Base-by-base conservation (phyloP, 2,329 filamentous ascomycete genomes). In the Zymoseptoria brevis region DNA sequence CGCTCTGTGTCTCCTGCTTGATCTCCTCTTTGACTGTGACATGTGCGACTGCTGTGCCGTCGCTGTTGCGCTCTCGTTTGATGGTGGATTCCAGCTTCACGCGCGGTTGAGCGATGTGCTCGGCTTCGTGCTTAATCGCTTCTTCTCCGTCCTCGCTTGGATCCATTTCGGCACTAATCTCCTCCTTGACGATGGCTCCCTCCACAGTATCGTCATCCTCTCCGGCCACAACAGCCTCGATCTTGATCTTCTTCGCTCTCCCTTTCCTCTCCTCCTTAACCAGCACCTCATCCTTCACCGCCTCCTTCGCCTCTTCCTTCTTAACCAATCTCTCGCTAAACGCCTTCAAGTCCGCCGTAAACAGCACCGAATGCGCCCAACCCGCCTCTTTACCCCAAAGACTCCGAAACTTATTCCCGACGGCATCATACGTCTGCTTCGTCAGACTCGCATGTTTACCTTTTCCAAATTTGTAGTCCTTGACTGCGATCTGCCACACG, bases 281-380 rank as follows among this genome's bases (percentile, higher is more conserved):
- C 4, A 41, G 4, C 22, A 70, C 68, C 62, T 72, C 73, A 35
- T 67, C 64, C 50, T 73, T 58, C 6, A 76, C 75, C 45, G 75
- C 72, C 30, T 79, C 76, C 52, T 77, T 75, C 21, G 82, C 68
- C 64, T 81, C 77, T 8, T 72, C 71, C 66, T 81, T 81, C 3
- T 70, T 74, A 1, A 77, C 73, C n/a, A 84, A 71, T 64, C 78
- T 81, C 64, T 89, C 87, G 0, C 91, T 87, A 69, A 97, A 97
- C 0, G 89, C 84, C 69, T 85, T 88, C 58, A 99, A 74, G 70
- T 99, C 92, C 0, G 94, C 95, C 0, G 94, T 96, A 70, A 99
- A 99, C 11, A 99, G 79, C 8, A 99, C 94, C 2, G 90, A 96
- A 76, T 99, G 94, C 8, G 95, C 94, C 95, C 95, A 99, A 0